Percentiles rank a stretch among this genome's conserved stretches.
Evolutionary conservation across 2,329 filamentous ascomycete genomes (phyloP).

Genomic region (Helotiales sp.): DNA sequence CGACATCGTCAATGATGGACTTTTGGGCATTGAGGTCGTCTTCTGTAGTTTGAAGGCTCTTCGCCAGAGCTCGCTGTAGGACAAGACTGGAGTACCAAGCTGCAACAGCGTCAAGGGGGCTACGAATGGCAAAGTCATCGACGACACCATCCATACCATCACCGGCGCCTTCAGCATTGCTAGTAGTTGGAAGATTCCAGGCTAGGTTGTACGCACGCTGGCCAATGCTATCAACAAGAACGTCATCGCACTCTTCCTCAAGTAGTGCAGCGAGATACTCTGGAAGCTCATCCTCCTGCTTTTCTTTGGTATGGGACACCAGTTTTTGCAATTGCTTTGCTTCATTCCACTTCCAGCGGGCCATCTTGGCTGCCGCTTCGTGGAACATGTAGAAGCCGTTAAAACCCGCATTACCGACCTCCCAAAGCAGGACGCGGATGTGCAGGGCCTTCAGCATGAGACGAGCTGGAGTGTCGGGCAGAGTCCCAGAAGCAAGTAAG

Average conservation of each 20-base stretch:
- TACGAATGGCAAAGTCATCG: slow-evolving; percentile 82
- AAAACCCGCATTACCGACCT: slow-evolving; percentile 68
- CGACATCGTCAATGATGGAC: slow-evolving; percentile 57
- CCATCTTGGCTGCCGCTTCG: slow-evolving; percentile 72
- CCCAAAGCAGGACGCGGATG: slow-evolving; percentile 87
- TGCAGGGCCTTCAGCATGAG: slow-evolving; percentile 94
- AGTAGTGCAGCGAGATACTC: slow-evolving; percentile 77
- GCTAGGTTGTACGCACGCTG: slow-evolving; percentile 89
- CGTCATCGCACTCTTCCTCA: slow-evolving; percentile 79
- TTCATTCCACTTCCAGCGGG: slow-evolving; percentile 79
- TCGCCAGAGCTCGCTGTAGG: slow-evolving; percentile 71
- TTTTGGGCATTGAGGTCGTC: slow-evolving; percentile 50
- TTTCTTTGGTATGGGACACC: slow-evolving; percentile 51
- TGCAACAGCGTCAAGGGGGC: slow-evolving; percentile 86
- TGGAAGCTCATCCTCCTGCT: slow-evolving; percentile 66
- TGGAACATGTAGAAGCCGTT: slow-evolving; percentile 69
- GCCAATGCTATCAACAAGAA: slow-evolving; percentile 77
- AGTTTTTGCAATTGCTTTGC: slow-evolving; percentile 69
- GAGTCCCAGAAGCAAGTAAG: slow-evolving; percentile 83
- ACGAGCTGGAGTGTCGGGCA: slow-evolving; percentile 80
- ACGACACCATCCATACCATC: slow-evolving; percentile 82
- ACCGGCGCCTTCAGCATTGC: slow-evolving; percentile 66
- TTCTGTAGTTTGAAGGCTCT: slow-evolving; percentile 62
- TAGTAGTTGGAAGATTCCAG: slow-evolving; percentile 79
- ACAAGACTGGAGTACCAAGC: slow-evolving; percentile 86